Base-by-base conservation (phyloP, 352 stramenopile genomes). In the Phytophthora syringae region DNA sequence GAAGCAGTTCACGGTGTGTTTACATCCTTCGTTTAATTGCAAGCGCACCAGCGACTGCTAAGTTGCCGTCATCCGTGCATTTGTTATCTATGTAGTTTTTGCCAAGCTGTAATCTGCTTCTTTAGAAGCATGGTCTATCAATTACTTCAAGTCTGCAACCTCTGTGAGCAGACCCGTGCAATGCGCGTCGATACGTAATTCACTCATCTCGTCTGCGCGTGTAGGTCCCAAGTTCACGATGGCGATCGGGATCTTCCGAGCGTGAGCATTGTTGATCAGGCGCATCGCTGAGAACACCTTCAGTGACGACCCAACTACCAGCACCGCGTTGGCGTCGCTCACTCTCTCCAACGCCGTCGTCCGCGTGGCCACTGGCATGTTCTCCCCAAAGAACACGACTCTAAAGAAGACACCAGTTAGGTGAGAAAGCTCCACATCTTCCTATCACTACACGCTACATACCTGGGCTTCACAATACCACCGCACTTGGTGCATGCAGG, bases 361-460 rank as follows among this genome's bases (percentile, higher is more conserved):
- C 11, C 97, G 91, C 9, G 91, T 84, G 28, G 78, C 51, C 15
- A 70, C 72, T 1, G 95, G 94, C 67, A 99, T 96, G 56, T 90
- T 96, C 63, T 98, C 97, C 5, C 97, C 97, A 74, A 99, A 99
- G 70, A 99, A 99, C 6, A 99, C 95, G 36, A 99, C 96, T 51
- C 81, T 89, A 52, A 52, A 36, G 15, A 67, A 7, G n/a, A n/a
- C n/a, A 54, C 12, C 39, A 30, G 5, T 20, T 36, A 27, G n/a
- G 13, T 27, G 48, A 64, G n/a, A 37, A 21, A 18, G 5, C 21
- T 40, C 47, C 15, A 22, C 15, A 11, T 36, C 22, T 15, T 37
- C 18, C 6, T 30, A 53, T 40, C 12, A 45, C 40, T 18, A 56
- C 15, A 48, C 10, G 51, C 21, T 76, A 5, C 72, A 15, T 71